Conservation (phyloP, 2,329 filamentous ascomycete genomes). For the Paracamarosporium sp. region DNA sequence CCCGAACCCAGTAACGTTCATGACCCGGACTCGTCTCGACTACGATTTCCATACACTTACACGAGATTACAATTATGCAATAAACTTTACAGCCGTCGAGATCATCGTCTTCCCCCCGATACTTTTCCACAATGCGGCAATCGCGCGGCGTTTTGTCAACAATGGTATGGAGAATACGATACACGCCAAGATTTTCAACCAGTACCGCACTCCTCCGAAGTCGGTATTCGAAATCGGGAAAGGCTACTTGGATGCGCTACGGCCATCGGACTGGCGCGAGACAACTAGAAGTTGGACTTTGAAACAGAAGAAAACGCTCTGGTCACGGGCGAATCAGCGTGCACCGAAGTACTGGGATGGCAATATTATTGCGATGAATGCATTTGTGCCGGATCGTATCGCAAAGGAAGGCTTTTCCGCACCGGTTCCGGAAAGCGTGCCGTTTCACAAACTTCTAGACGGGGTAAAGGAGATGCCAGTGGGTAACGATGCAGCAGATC, state of each 20-base stretch:
- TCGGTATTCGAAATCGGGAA: neutral
- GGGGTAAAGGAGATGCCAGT: constrained; percentile 5
- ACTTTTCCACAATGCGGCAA: neutral
- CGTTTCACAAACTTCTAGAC: neutral
- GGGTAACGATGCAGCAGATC: constrained; percentile 9
- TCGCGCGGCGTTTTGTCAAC: constrained; percentile 7
- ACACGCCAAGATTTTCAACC: constrained; percentile 2
- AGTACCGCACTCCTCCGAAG: neutral
- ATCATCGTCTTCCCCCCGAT: constrained; percentile 12
- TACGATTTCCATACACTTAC: neutral
- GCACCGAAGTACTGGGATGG: neutral
- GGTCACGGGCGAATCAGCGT: no score
- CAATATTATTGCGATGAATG: constrained; percentile 1
- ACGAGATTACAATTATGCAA: neutral
- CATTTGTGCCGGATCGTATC: constrained; percentile 6
- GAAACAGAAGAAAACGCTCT: constrained; percentile 4
- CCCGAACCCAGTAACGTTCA: neutral
- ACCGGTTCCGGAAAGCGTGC: neutral
- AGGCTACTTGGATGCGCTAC: constrained; percentile 2
- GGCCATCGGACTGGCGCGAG: neutral
- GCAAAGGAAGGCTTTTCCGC: neutral
- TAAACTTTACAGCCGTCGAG: constrained; percentile 13
- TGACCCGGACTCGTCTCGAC: neutral
- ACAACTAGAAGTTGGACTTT: neutral
- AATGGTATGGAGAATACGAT: neutral